Evolutionary conservation across 306 rosid species (phyloP), one percentile per base, ranked within the genome.

Genomic region (Inga laurina): DNA sequence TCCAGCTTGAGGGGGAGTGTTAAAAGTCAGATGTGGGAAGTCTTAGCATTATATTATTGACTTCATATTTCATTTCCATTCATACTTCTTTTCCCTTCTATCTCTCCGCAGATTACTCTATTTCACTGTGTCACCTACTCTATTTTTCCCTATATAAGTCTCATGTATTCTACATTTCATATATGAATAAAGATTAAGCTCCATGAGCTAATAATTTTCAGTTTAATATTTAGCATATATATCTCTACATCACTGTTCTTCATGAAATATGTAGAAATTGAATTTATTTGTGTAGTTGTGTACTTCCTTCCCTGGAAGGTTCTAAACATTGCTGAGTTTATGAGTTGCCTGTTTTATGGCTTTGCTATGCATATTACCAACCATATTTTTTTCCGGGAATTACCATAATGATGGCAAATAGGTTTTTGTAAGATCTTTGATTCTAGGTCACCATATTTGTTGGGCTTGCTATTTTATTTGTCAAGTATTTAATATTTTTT

Each of bases 401-500:
- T 35, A 56, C 2, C 19, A 27, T 79, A 19, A 59, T 59, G 61
- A 5, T 66, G 80, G 27, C 35, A 32, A 34, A 34, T n/a, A 22
- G 57, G 14, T 7, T 78, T 24, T 5, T 78, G 67, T 18, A 18
- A 69, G 45, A 43, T 78, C 65, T 48, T 35, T 21, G n/a, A 16
- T 74, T 66, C 80, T 81, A 19, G 3, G 72, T 61, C 52, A 34
- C 35, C 19, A 27, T 35, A 56, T 16, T 74, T 56, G n/a, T 66
- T 78, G 64, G 37, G 54, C 35, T 78, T 74, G 37, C 41, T 64
- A 66, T 84, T 70, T 57, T 8, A 46, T 78, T 43, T 81, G 46
- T 54, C 10, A 76, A 15, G 18, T 57, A 64, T 75, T 65, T 79
- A 48, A 69, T 0, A 8, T 82, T 43, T 41, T 61, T 82, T 64